Base-by-base conservation (phyloP, 1,284 basidiomycete genomes). In the Sphagnurus paluster region DNA sequence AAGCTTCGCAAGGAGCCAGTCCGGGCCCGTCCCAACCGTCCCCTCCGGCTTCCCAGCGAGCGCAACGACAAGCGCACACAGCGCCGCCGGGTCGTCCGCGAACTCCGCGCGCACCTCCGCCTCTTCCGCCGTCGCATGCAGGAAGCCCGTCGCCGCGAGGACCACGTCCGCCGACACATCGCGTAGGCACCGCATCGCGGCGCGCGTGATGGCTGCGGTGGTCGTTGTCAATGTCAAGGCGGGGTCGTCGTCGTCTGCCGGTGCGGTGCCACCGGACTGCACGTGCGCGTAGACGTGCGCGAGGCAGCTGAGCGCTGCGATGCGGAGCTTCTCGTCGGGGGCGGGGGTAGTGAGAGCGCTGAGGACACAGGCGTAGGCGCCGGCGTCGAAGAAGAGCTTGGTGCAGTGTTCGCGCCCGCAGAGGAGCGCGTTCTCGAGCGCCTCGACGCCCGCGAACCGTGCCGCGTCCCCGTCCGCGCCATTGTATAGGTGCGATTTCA, bases 311-410 rank as follows among this genome's bases (percentile, higher is more conserved):
- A 46, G 25, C 21, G 44, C 29, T 19, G 47, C 37, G 13, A 39
- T 20, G 8, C 47, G 54, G 28, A 42, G 30, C 21, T 42, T 26
- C n/a, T n/a, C n/a, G n/a, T n/a, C n/a, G 30, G 38, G 23, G 19
- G 28, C 46, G 9, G 39, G 40, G n/a, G 40, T 39, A 23, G 30
- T 24, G 26, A 43, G 33, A 10, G 39, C 33, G 3, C 28, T 28
- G 13, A 48, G n/a, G 5, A 36, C 23, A 24, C 17, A 26, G 24
- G 51, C 48, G 11, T 53, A 44, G 23, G 47, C 52, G 9, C 35
- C 36, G 10, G 54, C 54, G 25, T 42, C 21, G 11, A 54, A 29
- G 42, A 55, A 52, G 5, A 55, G 32, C 23, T 46, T 37, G 9
- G 34, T 43, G 19, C 33, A 37, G n/a, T 29, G 10, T 6, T 33